These are phyloP conservation scores for Coemansia sp. DNA, from an alignment of 192 early-diverging fungal genomes.

Conservation along the genomic window DNA sequence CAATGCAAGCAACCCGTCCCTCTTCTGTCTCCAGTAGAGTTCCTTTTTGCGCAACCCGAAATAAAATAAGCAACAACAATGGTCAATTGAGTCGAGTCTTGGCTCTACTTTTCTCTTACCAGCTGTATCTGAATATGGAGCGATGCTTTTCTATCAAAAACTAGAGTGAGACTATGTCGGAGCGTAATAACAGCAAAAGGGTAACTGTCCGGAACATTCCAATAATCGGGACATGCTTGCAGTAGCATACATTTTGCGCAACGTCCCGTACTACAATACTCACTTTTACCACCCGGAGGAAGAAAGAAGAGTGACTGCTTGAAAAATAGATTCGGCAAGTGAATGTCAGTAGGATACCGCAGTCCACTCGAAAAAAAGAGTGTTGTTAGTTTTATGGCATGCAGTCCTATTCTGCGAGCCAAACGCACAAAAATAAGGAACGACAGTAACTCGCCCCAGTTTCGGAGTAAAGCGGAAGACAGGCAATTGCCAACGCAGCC, in stretches of 20 bases:
- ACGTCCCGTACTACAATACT: neutral
- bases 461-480: neutral
- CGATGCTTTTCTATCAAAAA: neutral
- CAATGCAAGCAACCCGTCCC: too few relatives aligned
- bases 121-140: neutral
- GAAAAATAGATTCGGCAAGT: neutral
- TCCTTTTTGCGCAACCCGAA: too few relatives aligned
- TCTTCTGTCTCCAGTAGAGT: too few relatives aligned
- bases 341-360: conserved; percentile 1
- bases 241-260: neutral
- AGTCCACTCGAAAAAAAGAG: neutral
- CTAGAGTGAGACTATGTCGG: neutral
- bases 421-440: neutral
- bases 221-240: neutral
- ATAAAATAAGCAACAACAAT: too few relatives aligned
- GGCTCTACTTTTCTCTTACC: neutral
- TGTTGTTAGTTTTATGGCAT: neutral
- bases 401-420: too few relatives aligned
- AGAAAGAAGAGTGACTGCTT: neutral
- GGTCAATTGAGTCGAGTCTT: neutral
- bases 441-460: neutral
- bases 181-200: neutral
- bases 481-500: neutral
- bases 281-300: neutral
- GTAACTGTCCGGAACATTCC: too few relatives aligned